phyloP scores from a whole-genome alignment of 2,329 filamentous ascomycete species.

The Aspergillus sp. region DNA sequence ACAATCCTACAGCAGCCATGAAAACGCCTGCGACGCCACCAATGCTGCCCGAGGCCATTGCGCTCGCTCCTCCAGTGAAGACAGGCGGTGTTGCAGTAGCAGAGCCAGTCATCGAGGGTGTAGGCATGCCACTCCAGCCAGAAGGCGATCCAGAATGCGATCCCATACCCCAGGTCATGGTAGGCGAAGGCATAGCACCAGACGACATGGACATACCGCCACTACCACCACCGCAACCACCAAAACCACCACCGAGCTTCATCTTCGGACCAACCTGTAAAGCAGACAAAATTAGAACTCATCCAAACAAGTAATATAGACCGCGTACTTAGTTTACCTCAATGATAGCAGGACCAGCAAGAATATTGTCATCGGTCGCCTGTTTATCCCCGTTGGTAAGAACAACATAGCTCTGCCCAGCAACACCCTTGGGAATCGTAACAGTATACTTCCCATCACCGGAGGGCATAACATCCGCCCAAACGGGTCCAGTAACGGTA shows the following conservation, averaged over 20 bases:
- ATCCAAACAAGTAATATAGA: no score
- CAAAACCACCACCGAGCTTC: background rate
- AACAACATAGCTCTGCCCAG: conserved; percentile 32
- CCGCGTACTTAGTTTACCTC: conserved; percentile 22
- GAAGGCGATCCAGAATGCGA: background rate
- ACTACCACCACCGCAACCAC: background rate
- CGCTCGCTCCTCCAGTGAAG: background rate
- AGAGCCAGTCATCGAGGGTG: background rate
- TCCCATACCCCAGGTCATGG: background rate
- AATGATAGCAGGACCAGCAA: conserved; percentile 34
- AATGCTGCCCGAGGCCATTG: background rate
- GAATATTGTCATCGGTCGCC: conserved; percentile 28
- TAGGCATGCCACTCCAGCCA: background rate
- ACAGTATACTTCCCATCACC: conserved; percentile 21
- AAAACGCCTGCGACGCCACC: background rate
- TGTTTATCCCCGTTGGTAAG: conserved; percentile 24
- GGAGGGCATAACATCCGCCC: conserved; percentile 8
- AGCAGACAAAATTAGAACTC: conserved; percentile 1
- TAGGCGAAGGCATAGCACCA: background rate
- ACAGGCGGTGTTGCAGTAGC: background rate
- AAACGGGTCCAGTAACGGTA: conserved; percentile 25
- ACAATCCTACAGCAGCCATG: background rate
- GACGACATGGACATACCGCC: background rate
- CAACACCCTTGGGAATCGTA: conserved; percentile 23
- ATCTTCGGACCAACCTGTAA: background rate